These are phyloP conservation scores for Phyllosticta paracitricarpa DNA, from an alignment of 2,329 filamentous ascomycete species.

Conservation along the genomic window DNA sequence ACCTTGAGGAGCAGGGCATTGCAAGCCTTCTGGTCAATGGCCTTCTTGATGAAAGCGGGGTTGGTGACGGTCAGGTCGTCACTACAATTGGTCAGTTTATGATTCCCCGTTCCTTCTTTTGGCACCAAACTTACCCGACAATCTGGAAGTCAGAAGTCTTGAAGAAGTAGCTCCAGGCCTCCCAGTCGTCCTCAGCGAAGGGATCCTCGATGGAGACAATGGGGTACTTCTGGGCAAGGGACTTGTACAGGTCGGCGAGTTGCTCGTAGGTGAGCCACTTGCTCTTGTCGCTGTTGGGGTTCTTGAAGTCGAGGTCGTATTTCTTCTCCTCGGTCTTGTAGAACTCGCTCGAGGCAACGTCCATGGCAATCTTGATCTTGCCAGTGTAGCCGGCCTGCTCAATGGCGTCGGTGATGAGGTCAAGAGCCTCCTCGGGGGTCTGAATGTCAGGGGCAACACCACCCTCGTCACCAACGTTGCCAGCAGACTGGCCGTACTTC, in stretches of 20 bases:
- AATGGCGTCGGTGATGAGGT: constrained; percentile 90
- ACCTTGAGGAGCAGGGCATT: constrained; percentile 98
- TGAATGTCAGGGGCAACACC: constrained; percentile 99
- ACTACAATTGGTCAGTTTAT: constrained; percentile 27
- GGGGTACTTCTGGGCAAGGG: constrained; percentile 86
- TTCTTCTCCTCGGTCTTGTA: constrained; percentile 96
- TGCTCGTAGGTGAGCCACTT: constrained; percentile 99
- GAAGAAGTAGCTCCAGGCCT: constrained; percentile 99
- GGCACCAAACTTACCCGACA: constrained; percentile 50
- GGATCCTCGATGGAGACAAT: constrained; percentile 99
- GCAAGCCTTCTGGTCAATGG: constrained; percentile 97
- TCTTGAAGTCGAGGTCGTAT: constrained; percentile 99
- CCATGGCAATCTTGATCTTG: constrained; percentile 97
- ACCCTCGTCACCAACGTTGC: constrained; percentile 98
- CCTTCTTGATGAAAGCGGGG: constrained; percentile 98
- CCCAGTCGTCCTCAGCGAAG: constrained; percentile 99
- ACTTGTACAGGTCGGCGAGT: constrained; percentile 83
- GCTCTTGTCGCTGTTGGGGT: constrained; percentile 86
- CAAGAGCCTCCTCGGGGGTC: constrained; percentile 89
- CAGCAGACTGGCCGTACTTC: constrained; percentile 97
- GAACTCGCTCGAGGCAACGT: constrained; percentile 98
- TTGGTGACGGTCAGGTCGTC: constrained; percentile 99
- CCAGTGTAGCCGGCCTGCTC: constrained; percentile 92
- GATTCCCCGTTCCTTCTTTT: background rate
- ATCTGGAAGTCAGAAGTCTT: constrained; percentile 98